phyloP scores from a whole-genome alignment of 305 asterid genomes.

The Fraxinus floribunda region DNA sequence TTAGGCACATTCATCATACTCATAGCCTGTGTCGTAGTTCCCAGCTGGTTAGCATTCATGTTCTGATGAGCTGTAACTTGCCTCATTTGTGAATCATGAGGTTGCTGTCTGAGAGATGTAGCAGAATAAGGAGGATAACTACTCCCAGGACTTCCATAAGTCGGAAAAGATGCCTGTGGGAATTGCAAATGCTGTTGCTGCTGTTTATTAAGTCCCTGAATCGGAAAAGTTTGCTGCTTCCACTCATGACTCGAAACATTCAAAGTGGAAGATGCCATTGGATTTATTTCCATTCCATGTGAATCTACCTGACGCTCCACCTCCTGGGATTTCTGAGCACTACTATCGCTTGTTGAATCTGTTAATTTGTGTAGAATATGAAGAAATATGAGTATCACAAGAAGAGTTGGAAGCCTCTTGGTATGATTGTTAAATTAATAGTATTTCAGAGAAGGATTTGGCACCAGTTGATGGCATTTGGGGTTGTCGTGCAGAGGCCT shows the following conservation, averaged over 20 bases:
- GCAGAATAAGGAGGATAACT: conserved; percentile 59
- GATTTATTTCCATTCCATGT: conserved; percentile 51
- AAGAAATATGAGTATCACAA: conserved; percentile 28
- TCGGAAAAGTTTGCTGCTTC: conserved; percentile 59
- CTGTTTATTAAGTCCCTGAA: conserved; percentile 73
- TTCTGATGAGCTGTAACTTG: conserved; percentile 60
- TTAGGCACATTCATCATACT: conserved; percentile 51
- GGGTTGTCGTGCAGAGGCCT: conserved; percentile 52
- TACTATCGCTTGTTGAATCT: conserved; percentile 43
- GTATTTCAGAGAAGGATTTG: conserved; percentile 24
- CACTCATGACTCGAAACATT: conserved; percentile 57
- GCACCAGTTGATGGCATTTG: conserved; percentile 56
- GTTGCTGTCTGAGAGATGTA: conserved; percentile 51
- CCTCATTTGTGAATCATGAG: conserved; percentile 69
- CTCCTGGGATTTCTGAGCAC: conserved; percentile 45
- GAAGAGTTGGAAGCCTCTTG: conserved; percentile 13
- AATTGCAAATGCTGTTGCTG: conserved; percentile 58
- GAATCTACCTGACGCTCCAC: conserved; percentile 54
- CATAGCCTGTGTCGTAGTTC: conserved; percentile 44
- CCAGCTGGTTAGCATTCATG: conserved; percentile 47
- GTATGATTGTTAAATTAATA: conserved; percentile 6
- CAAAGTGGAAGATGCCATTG: conserved; percentile 42
- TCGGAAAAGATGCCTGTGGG: conserved; percentile 56
- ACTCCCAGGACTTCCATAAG: conserved; percentile 55
- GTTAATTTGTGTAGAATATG: conserved; percentile 33